These are phyloP conservation scores for Leucocoprinus gongylophorus DNA, from an alignment of 1,284 basidiomycete species.

Conservation along the genomic window DNA sequence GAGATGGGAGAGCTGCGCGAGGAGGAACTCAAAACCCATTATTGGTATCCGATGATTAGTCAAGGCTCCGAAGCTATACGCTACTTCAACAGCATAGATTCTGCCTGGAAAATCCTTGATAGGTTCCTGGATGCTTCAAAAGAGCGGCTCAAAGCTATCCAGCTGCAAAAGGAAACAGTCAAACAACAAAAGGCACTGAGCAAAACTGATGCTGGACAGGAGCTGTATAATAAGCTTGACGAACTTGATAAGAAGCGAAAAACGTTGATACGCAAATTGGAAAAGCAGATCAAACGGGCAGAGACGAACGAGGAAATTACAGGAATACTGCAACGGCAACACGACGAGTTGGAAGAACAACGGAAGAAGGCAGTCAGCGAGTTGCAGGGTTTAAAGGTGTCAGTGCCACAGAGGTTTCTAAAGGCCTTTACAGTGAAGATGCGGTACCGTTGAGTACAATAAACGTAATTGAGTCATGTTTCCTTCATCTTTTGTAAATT, in stretches of 20 bases:
- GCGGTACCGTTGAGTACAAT: background rate
- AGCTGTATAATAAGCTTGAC: constrained; percentile 7
- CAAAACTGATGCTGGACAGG: constrained; percentile 10
- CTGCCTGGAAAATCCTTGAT: constrained; percentile 5
- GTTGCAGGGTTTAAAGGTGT: background rate
- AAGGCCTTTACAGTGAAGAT: background rate
- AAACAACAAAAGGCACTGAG: constrained; percentile 6
- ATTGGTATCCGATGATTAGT: constrained; percentile 19
- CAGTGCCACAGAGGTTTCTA: background rate
- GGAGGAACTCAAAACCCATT: constrained; percentile 17
- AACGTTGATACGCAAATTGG: background rate
- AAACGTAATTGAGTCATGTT: no score
- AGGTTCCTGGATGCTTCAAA: background rate
- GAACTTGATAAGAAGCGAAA: constrained; percentile 5
- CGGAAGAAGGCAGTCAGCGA: background rate
- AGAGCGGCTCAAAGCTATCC: background rate
- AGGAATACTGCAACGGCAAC: background rate
- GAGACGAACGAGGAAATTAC: constrained; percentile 2
- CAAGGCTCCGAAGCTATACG: background rate
- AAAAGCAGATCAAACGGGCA: constrained; percentile 2
- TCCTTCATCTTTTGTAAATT: no score
- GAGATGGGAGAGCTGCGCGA: constrained; percentile 15
- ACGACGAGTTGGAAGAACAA: constrained; percentile 1
- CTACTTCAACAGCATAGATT: constrained; percentile 6
- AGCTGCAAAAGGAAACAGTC: constrained; percentile 11